Conservation (phyloP, 1,139 yeast species). For the Blastobotrys niveus region DNA sequence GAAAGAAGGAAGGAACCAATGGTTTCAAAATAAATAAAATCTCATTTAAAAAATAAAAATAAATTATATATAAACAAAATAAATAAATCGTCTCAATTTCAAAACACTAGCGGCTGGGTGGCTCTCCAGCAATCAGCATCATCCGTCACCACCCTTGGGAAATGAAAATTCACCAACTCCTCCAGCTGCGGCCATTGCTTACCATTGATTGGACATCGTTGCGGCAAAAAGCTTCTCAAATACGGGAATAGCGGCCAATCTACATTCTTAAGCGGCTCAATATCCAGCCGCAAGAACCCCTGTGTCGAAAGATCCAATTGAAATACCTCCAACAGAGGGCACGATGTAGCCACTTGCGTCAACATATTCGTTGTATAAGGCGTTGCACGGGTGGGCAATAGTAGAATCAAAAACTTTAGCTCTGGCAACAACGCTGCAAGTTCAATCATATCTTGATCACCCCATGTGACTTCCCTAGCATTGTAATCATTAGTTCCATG, state of each 20-base stretch:
- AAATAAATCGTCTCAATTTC: too few relatives aligned
- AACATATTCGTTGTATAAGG: not conserved
- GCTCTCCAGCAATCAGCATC: too few relatives aligned
- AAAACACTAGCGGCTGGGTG: too few relatives aligned
- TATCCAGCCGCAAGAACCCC: not conserved
- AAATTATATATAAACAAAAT: too few relatives aligned
- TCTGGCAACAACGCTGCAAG: not conserved
- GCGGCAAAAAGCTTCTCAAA: not conserved
- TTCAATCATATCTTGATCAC: constrained; percentile 4
- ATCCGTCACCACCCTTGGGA: constrained; percentile 1
- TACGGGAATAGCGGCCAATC: not conserved
- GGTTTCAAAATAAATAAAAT: too few relatives aligned
- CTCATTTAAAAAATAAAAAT: too few relatives aligned
- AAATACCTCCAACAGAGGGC: not conserved
- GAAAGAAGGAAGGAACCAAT: too few relatives aligned
- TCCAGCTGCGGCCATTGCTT: not conserved
- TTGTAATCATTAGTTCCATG: constrained; percentile 1
- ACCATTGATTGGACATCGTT: not conserved
- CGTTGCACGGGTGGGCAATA: not conserved
- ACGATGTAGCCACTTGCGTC: not conserved
- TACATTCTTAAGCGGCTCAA: not conserved
- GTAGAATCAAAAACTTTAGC: not conserved
- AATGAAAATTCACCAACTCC: not conserved
- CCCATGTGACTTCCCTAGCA: not conserved
- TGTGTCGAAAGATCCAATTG: not conserved